Evolutionary conservation across 2,329 filamentous ascomycete genomes (phyloP).

Genomic region (Sporothrix pseudoabietina): DNA sequence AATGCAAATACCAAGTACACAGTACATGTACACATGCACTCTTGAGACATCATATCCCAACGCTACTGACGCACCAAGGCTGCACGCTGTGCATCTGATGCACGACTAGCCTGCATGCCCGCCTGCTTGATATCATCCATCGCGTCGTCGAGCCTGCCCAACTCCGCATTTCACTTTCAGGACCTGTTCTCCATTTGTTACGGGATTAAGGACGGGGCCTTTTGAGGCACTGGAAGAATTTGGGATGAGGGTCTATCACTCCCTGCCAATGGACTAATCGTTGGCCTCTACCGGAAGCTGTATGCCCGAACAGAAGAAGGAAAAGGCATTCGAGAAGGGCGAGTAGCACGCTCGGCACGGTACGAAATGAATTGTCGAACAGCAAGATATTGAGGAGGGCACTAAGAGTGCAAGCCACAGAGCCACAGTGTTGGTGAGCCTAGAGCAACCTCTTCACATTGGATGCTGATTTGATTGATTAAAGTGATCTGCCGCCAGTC

Average conservation of each 20-base stretch:
- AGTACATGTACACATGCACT: not conserved
- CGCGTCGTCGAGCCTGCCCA: not conserved
- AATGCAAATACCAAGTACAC: not conserved
- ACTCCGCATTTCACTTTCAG: not conserved
- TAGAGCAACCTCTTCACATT: not conserved
- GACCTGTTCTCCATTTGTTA: not conserved
- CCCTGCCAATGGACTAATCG: not conserved
- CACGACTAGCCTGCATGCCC: not conserved
- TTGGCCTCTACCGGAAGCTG: not conserved
- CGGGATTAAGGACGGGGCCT: not conserved
- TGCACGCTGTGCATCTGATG: conserved; percentile 6
- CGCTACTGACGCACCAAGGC: not conserved
- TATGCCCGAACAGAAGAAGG: not conserved
- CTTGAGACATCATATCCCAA: not conserved
- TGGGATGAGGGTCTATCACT: not conserved
- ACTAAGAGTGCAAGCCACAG: not conserved
- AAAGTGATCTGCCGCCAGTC: not conserved
- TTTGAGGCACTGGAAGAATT: not conserved
- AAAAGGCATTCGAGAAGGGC: not conserved
- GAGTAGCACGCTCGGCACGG: not conserved
- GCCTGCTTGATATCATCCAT: not conserved
- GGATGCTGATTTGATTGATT: not conserved
- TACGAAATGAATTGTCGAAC: not conserved
- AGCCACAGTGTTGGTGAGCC: not conserved
- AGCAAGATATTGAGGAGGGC: not conserved